Conservation (phyloP, 495 filamentous ascomycete genomes). For the Podospora conica region DNA sequence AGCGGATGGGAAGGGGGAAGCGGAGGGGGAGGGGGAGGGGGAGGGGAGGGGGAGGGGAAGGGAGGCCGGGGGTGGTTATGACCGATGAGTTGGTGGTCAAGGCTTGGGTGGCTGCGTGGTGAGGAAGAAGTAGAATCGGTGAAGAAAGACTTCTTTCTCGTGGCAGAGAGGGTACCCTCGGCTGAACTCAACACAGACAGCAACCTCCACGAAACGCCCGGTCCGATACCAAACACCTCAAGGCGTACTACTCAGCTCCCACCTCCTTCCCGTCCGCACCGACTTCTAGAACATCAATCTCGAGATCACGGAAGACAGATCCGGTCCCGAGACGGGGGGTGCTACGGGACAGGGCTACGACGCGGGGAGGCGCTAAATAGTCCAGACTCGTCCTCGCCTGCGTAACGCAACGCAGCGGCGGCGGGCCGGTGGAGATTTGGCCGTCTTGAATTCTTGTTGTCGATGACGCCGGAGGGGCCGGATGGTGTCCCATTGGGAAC, state of each 20-base stretch:
- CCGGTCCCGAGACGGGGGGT: not conserved
- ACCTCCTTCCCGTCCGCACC: not conserved
- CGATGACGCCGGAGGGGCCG: not conserved
- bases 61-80: too few species aligned
- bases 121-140: too few species aligned
- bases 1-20: not conserved
- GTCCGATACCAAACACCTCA: not conserved
- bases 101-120: too few species aligned
- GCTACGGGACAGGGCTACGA: too few species aligned
- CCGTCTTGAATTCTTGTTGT: not conserved
- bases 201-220: not conserved
- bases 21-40: too few species aligned
- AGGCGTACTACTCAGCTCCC: not conserved
- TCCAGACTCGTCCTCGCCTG: not conserved
- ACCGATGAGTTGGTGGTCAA: too few species aligned
- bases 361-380: not conserved
- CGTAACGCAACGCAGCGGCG: not conserved
- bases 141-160: too few species aligned
- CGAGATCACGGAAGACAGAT: not conserved
- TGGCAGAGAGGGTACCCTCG: too few species aligned
- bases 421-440: not conserved
- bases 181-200: too few species aligned
- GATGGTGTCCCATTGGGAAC: too few species aligned
- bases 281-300: not conserved
- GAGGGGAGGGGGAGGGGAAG: too few species aligned